These are phyloP conservation scores for Periglandula ipomoeae DNA, from an alignment of 2,329 filamentous ascomycete species.

Conservation along the genomic window DNA sequence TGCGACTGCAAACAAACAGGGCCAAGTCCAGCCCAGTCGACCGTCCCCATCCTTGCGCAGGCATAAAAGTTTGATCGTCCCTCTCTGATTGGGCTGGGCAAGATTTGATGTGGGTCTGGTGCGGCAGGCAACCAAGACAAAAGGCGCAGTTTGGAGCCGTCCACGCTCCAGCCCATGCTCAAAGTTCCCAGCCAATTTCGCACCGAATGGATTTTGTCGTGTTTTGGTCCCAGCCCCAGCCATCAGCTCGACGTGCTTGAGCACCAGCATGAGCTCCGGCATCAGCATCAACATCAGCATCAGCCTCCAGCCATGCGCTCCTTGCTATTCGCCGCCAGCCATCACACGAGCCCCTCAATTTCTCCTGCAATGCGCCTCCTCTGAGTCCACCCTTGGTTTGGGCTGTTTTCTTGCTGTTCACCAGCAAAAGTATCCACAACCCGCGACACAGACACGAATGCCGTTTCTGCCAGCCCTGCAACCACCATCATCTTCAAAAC, in stretches of 20 bases:
- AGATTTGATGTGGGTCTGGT: conserved; percentile 6
- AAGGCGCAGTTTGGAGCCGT: conserved; percentile 15
- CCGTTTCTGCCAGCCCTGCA: no score
- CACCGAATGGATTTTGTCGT: no score
- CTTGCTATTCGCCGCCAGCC: not conserved
- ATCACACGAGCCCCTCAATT: conserved; percentile 6
- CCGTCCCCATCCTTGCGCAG: conserved; percentile 2
- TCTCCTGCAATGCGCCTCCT: not conserved
- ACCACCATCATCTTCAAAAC: no score
- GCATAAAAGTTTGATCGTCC: conserved; percentile 26
- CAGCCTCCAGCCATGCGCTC: not conserved
- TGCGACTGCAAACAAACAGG: not conserved
- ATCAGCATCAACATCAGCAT: no score
- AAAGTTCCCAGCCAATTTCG: not conserved
- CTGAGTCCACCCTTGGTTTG: no score
- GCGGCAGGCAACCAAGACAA: conserved; percentile 9
- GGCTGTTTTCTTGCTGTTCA: no score
- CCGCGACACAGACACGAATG: no score
- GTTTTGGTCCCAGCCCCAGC: not conserved
- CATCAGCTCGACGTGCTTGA: not conserved
- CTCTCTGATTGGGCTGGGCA: conserved; percentile 24
- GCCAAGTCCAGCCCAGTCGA: not conserved
- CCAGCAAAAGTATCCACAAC: no score
- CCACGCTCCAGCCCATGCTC: not conserved
- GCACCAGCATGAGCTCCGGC: no score